Evolutionary conservation across 2,329 filamentous ascomycete species (phyloP).

Genomic region (Neoarthrinium moseri): DNA sequence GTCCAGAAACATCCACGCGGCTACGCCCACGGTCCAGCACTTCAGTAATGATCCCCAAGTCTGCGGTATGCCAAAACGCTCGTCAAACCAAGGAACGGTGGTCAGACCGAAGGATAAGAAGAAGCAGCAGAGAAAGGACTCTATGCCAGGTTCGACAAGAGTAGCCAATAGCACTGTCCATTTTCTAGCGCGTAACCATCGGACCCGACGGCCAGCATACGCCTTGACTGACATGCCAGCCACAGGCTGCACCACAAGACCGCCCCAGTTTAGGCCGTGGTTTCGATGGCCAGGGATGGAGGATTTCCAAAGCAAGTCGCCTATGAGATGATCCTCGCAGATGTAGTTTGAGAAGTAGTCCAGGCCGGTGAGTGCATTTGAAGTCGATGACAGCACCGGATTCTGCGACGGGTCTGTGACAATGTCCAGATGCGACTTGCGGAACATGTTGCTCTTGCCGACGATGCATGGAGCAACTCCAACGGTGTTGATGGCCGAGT

Average conservation of each 20-base stretch:
- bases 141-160: constrained; percentile 87
- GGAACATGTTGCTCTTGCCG: constrained; percentile 98
- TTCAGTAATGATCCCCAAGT: constrained; percentile 67
- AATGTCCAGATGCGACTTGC: constrained; percentile 81
- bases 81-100: constrained; percentile 63
- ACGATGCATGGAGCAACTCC: constrained; percentile 89
- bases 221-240: constrained; percentile 73
- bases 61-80: constrained; percentile 50
- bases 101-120: constrained; percentile 80
- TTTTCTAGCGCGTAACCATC: constrained; percentile 92
- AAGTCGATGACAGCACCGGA: constrained; percentile 37
- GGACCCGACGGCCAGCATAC: constrained; percentile 77
- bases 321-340: constrained; percentile 95
- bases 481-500: constrained; percentile 93
- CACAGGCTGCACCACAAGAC: constrained; percentile 88
- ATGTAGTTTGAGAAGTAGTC: constrained; percentile 96
- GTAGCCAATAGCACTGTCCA: constrained; percentile 90
- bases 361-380: constrained; percentile 62
- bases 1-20: constrained; percentile 73
- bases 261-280: constrained; percentile 80
- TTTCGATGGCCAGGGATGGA: constrained; percentile 65
- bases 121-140: constrained; percentile 78
- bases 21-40: constrained; percentile 66
- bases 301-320: constrained; percentile 84
- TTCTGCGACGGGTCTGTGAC: constrained; percentile 56